Percentiles rank a stretch among this genome's conserved stretches.
Evolutionary conservation across 805 yeast species (phyloP).

Genomic region (Lachancea kluyveri): DNA sequence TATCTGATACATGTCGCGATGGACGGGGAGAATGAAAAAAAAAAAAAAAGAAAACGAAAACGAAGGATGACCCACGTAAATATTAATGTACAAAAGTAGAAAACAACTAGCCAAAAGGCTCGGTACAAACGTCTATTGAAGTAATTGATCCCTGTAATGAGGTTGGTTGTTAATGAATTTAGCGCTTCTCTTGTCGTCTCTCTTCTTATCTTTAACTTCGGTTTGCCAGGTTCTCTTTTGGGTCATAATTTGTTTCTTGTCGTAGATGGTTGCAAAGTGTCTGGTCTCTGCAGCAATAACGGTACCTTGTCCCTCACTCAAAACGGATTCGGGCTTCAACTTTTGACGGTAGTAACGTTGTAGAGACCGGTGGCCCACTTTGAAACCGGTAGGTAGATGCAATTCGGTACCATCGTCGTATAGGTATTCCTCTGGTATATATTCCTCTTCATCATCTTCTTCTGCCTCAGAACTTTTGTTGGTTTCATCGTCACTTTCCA

Average conservation of each 20-base stretch:
- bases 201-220: slow-evolving; percentile 45
- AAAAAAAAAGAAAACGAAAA: no score
- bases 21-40: no score
- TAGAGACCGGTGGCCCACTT: slow-evolving; percentile 81
- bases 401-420: slow-evolving; percentile 65
- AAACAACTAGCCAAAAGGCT: no score
- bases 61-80: no score
- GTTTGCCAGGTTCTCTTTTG: slow-evolving; percentile 69
- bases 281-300: slow-evolving; percentile 81
- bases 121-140: slow-evolving; percentile 30
- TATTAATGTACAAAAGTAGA: no score
- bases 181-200: slow-evolving; percentile 52
- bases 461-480: no score
- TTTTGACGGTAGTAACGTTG: slow-evolving; percentile 76
- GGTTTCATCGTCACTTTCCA: slow-evolving; percentile 29
- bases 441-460: slow-evolving; percentile 26
- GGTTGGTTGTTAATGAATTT: slow-evolving; percentile 84
- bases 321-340: slow-evolving; percentile 47
- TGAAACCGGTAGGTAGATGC: slow-evolving; percentile 75
- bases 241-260: slow-evolving; percentile 40
- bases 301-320: slow-evolving; percentile 77
- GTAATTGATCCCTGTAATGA: slow-evolving; percentile 75
- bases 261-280: slow-evolving; percentile 33
- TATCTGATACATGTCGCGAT: no score
- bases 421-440: slow-evolving; percentile 35